phyloP scores from a whole-genome alignment of 2,329 filamentous ascomycete species.

The Trichophyton rubrum region DNA sequence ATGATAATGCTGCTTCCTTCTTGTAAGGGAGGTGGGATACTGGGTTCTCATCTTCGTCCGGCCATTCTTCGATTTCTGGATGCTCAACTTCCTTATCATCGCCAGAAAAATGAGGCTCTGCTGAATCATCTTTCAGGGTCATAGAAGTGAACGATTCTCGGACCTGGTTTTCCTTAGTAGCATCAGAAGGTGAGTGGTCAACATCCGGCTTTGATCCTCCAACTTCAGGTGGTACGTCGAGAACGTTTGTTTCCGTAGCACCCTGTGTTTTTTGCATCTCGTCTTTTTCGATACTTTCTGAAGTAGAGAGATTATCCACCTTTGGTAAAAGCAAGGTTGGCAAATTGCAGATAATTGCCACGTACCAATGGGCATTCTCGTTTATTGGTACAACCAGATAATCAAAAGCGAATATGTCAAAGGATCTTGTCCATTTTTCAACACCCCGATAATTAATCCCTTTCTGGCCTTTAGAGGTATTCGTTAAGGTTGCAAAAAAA shows the following conservation, averaged over 20 bases:
- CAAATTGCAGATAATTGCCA: slow-evolving; percentile 89
- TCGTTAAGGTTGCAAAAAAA: slow-evolving; percentile 70
- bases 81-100: slow-evolving; percentile 5
- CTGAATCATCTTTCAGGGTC: slow-evolving; percentile 17
- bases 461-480: slow-evolving; percentile 38
- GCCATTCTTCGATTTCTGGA: slow-evolving; percentile 19
- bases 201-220: background rate
- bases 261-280: background rate
- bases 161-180: slow-evolving; percentile 17
- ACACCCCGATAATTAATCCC: slow-evolving; percentile 75
- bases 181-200: background rate
- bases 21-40: background rate
- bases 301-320: background rate
- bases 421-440: slow-evolving; percentile 71
- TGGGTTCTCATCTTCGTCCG: slow-evolving; percentile 22
- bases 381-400: slow-evolving; percentile 90
- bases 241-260: background rate
- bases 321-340: slow-evolving; percentile 31
- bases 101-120: background rate
- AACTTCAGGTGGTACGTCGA: background rate
- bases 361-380: slow-evolving; percentile 78
- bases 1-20: background rate
- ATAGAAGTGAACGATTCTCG: slow-evolving; percentile 21
- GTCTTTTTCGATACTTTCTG: background rate
- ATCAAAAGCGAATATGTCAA: slow-evolving; percentile 74